Base-by-base conservation (phyloP, 352 stramenopile species). In the Phytopythium montanum region DNA sequence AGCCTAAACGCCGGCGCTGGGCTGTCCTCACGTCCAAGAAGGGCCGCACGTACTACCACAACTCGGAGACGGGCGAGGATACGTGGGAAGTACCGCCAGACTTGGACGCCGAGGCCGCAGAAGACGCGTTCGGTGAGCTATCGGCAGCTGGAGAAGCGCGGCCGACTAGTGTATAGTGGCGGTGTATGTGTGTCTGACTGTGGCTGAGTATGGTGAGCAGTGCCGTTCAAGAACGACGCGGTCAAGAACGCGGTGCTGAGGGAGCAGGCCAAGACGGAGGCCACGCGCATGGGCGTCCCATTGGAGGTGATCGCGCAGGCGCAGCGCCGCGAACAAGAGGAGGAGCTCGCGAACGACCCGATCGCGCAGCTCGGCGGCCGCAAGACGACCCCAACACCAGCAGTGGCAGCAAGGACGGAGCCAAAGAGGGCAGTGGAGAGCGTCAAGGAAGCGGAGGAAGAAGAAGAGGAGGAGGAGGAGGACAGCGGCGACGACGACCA, bases 211-310 rank as follows among this genome's bases (percentile, higher is more conserved):
- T 51, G 13, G n/a, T 51, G 39, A 23, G 23, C 45, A 93, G 83
- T 93, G 46, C 81, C 81, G 36, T 93, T 91, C 67, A 90, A 90
- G 71, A 88, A 90, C 59, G 83, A 93, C 56, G 74, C 78, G 0
- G 73, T 93, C 42, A 89, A 89, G 70, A 91, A 93, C 21, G 83
- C 83, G 18, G 77, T 93, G 60, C 59, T 93, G 51, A 68, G 76
- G 0, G 81, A 93, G 45, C 83, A 93, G 56, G 79, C 79, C 64
- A 91, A 93, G 68, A 31, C 82, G 28, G 83, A 93, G 50, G 83
- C 83, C 5, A 78, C 69, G 28, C 83, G 86, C 66, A 78, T 86
- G 64, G 83, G 83, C 44, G 65, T 93, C 13, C 79, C 83, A 0
- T 65, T 79, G 42, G 68, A 87, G 46, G 60, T 92, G 41, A 76